Base-by-base conservation (phyloP, 192 early-diverging fungal genomes). In the Coemansia sp. region DNA sequence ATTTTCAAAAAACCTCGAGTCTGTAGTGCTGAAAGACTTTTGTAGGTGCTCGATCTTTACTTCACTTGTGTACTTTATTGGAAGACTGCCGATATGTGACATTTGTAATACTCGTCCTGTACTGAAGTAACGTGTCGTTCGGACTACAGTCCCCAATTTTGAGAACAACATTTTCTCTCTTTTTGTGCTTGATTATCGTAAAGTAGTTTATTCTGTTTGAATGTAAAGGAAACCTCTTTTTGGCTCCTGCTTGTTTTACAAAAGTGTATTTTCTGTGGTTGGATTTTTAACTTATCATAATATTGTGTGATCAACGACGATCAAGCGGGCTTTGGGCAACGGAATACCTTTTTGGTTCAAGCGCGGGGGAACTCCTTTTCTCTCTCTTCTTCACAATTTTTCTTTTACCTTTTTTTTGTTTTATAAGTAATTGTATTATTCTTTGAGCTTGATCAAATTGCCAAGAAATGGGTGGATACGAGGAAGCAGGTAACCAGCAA, bases 61-160 rank as follows among this genome's bases (percentile, higher is more conserved):
- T 38, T 90, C 90, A 52, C 76, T 73, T 1, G 93, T 85, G 74
- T 89, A 89, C 48, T 83, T 85, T 22, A 98, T 82, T 9, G 86
- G 78, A 53, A 85, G 78, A 34, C 89, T 87, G 59, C 96, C 96
- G 75, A 97, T 90, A 73, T 90, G 90, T 34, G 94, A 95, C 51
- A 60, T 64, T 49, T 52, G 31, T 10, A 5, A n/a, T 9, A 21
- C 14, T 0, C 62, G 48, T 2, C 64, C 60, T 10, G 71, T 67
- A 47, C 78, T 74, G 68, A 71, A 52, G 38, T 34, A 27, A 21
- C 67, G 60, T n/a, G 16, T 23, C 49, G 38, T 31, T 19, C 31
- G n/a, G 31, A 23, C 31, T 6, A 57, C 24, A 53, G 7, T 9
- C 4, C 22, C 9, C 52, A 63, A 59, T 2, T 58, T 27, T 6